phyloP scores from a whole-genome alignment of 2,329 filamentous ascomycete species.

The Lomentospora prolificans region DNA sequence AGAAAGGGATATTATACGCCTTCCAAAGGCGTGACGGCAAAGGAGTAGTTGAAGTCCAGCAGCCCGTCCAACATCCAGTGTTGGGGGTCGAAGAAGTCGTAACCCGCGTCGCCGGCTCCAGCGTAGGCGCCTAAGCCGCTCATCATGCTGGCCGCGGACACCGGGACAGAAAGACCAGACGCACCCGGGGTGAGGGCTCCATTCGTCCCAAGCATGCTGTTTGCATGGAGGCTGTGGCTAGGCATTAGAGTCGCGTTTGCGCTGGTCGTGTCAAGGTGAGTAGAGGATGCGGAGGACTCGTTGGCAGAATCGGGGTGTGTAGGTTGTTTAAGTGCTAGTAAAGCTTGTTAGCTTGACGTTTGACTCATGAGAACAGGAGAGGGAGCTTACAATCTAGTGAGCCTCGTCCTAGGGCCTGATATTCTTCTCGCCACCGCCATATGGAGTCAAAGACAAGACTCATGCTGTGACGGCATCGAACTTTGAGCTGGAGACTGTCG shows the following conservation, averaged over 20 bases:
- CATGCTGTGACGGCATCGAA: constrained; percentile 78
- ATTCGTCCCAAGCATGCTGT: constrained; percentile 36
- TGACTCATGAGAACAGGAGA: constrained; percentile 1
- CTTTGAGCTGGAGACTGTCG: constrained; percentile 66
- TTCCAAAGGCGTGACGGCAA: constrained; percentile 41
- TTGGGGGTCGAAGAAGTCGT: constrained; percentile 85
- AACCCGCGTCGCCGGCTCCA: constrained; percentile 51
- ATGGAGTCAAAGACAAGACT: constrained; percentile 77
- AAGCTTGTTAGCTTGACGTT: constrained; percentile 1
- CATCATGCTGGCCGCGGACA: constrained; percentile 34
- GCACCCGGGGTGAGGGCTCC: constrained; percentile 38
- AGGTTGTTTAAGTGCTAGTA: constrained; percentile 55
- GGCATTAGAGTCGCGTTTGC: constrained; percentile 2
- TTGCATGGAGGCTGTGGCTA: constrained; percentile 27
- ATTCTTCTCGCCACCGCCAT: constrained; percentile 78
- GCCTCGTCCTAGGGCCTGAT: constrained; percentile 59
- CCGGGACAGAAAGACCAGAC: constrained; percentile 30
- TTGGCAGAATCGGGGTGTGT: constrained; percentile 74
- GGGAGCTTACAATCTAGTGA: constrained; percentile 56
- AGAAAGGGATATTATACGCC: constrained; percentile 27
- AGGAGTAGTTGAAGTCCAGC: constrained; percentile 67
- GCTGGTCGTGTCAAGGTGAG: constrained; percentile 49
- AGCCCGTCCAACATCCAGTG: constrained; percentile 90
- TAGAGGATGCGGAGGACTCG: constrained; percentile 61
- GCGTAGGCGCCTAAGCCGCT: constrained; percentile 29